Evolutionary conservation across 257 asterid genomes (phyloP), one percentile per base, ranked within the genome.

Genomic region (Nicotiana knightiana): DNA sequence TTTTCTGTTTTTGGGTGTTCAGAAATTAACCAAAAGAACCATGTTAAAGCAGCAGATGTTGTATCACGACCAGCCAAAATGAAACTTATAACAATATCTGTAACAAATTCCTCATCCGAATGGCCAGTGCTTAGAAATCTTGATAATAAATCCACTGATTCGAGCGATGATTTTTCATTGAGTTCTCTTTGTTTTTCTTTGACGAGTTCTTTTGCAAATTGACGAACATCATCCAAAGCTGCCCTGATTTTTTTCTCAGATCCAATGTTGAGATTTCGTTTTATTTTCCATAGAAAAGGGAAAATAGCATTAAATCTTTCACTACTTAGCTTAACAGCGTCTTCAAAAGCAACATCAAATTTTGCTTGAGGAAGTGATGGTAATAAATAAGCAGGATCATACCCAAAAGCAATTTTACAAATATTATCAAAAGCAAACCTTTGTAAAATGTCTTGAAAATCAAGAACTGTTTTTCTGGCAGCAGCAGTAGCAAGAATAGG

Each of bases 41-140:
- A 93, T 1, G 93, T 89, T 53, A 93, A 78, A 2, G 95, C 95
- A 0, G 97, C 91, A 0, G 97, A 92, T 0, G 97, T 86, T 0
- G 97, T 90, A 82, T 93, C 97, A 0, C 93, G 88, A 2, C 97
- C 97, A 0, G 97, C 97, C 6, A 92, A 21, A 6, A 93, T 90
- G 81, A 93, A 93, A 73, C 92, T 89, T n/a, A 93, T 84, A 10
- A 93, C 92, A 0, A 93, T 86, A 48, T 93, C 95, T 0, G 85
- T 77, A 9, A 92, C 89, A 11, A 93, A 85, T 16, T 87, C 88
- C 57, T 90, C 97, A 7, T 90, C 92, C 0, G 85, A 85, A 1
- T 85, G 84, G 13, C 93, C 92, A 1, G 92, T 85, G 11, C 58
- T 84, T 76, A 93, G 46, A 81, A 92, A 93, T 79, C 96, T 81